Conservation (phyloP, 1,284 basidiomycete genomes). For the Ceratobasidium sp. region DNA sequence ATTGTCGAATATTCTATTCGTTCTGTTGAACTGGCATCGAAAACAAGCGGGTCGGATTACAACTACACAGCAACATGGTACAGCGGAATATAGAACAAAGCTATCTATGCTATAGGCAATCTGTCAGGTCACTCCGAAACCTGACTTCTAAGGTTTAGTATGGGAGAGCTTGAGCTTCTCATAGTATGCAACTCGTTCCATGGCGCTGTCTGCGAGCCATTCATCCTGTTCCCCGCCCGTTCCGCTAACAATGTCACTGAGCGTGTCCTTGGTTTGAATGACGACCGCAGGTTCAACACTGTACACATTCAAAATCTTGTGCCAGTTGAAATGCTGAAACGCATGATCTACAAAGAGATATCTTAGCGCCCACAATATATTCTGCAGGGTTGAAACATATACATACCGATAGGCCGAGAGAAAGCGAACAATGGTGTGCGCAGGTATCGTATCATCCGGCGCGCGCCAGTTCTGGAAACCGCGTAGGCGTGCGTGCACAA, state of each 20-base stretch:
- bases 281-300: constrained; percentile 53
- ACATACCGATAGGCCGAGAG: constrained; percentile 42
- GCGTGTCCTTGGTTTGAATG: constrained; percentile 52
- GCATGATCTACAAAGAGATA: constrained; percentile 52
- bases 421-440: constrained; percentile 42
- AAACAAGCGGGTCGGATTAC: neutral
- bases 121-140: neutral
- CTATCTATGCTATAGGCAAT: neutral
- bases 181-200: constrained; percentile 49
- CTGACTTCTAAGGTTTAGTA: neutral
- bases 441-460: constrained; percentile 39
- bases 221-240: constrained; percentile 51
- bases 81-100: neutral
- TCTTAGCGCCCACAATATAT: neutral
- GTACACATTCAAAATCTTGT: constrained; percentile 50
- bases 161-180: constrained; percentile 7
- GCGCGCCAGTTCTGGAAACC: constrained; percentile 33
- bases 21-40: constrained; percentile 23
- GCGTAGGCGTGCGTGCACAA: constrained; percentile 46
- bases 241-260: constrained; percentile 52
- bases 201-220: constrained; percentile 51
- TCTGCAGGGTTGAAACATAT: neutral
- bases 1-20: constrained; percentile 35
- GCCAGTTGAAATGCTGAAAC: constrained; percentile 51
- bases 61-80: constrained; percentile 3